Evolutionary conservation across 148 eudicot species (phyloP), one percentile per base, ranked within the genome.

Genomic region (Hydrangea macrophylla): DNA sequence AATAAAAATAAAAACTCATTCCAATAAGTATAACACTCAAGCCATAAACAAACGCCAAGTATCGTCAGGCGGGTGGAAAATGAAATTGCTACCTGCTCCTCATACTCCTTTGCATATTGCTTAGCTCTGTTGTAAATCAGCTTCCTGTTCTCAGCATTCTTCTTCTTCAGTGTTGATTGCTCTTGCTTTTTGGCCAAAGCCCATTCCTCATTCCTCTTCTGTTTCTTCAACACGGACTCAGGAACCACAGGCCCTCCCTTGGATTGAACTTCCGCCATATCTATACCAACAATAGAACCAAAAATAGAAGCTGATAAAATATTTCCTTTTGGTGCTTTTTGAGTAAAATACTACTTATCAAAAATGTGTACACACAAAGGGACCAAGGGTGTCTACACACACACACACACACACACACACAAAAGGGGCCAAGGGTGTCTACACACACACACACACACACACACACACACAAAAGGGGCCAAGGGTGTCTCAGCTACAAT

Each of bases 141-240:
- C 73, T 89, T 92, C 75, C 98, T 67, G 79, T 80, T 85, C 69
- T 76, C 91, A 39, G 78, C 83, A 17, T 76, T 82, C 82, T 87
- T 89, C 75, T 70, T 76, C 76, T 86, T 89, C 64, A 79, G 50
- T 1, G 64, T 75, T 36, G 75, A 79, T 17, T 75, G 56, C 42
- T 80, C 86, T 42, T 83, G 79, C 71, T 79, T 78, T 73, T 82
- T 86, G 2, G 77, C 85, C 70, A 82, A 59, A 57, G 85, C 92
- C 97, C 95, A 91, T 69, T 87, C 91, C 67, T 85, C 91, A 31
- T 58, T 79, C 80, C 96, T 90, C 71, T 85, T 82, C 59, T 85
- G 93, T 81, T 92, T 89, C 86, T 92, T 92, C 77, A 89, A 69
- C 1, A 87, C 89, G 0, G 96, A 92, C 77, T 92, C 96, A 1